Evolutionary conservation across 805 yeast genomes (phyloP).

Genomic region (Candida khao-thaluensis): DNA sequence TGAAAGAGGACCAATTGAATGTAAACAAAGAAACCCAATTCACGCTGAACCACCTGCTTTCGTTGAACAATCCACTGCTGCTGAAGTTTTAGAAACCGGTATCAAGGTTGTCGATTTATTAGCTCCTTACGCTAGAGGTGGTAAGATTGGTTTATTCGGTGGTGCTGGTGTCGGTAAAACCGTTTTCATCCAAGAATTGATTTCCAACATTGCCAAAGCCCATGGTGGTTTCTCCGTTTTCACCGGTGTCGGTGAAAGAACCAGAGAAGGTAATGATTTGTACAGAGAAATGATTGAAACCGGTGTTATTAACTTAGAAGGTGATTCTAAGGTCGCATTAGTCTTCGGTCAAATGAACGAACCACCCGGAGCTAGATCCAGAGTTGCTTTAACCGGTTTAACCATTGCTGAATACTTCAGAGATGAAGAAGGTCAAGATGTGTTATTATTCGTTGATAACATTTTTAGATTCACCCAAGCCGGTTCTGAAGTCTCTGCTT

Average conservation of each 20-base stretch:
- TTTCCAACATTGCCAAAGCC: conserved; percentile 99
- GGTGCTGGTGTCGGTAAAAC: conserved; percentile 99
- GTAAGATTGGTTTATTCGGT: conserved; percentile 99
- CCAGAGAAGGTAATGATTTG: conserved; percentile 99
- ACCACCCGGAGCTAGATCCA: conserved; percentile 99
- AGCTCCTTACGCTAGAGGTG: conserved; percentile 99
- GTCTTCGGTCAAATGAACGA: conserved; percentile 99
- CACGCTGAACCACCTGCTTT: conserved; percentile 98
- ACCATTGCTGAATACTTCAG: conserved; percentile 99
- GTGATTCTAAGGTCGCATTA: conserved; percentile 98
- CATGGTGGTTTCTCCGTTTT: conserved; percentile 99
- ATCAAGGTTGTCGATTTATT: conserved; percentile 98
- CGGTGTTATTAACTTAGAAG: conserved; percentile 99
- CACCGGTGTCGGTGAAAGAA: conserved; percentile 99
- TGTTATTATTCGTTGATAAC: conserved; percentile 97
- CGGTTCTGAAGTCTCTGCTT: conserved; percentile 99
- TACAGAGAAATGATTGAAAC: conserved; percentile 99
- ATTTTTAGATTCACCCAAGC: conserved; percentile 99
- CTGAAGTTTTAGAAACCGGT: conserved; percentile 99
- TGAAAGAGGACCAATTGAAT: conserved; percentile 97
- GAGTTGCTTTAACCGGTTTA: conserved; percentile 99
- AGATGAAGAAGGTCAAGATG: conserved; percentile 99
- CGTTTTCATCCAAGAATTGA: conserved; percentile 98
- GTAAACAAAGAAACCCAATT: conserved; percentile 93
- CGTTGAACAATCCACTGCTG: conserved; percentile 95